A percentile compares a stretch with the other conserved stretches of the same genome.
Evolutionary conservation across 2,329 filamentous ascomycete species (phyloP).

Genomic region (Talaromyces sp.): DNA sequence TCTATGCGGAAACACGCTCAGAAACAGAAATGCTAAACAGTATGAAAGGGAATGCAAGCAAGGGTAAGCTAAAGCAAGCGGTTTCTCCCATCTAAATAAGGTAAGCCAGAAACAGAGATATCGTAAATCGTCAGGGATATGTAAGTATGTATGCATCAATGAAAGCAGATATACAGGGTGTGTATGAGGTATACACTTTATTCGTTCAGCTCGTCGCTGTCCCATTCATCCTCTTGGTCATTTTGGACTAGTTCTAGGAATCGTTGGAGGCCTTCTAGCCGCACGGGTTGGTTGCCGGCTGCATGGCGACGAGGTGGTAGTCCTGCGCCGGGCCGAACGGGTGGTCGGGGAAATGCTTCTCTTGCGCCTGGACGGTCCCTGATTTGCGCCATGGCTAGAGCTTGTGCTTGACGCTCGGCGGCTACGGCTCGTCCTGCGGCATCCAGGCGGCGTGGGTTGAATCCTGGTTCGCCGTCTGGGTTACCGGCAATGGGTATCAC

Average conservation of each 20-base stretch:
- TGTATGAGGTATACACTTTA: neutral
- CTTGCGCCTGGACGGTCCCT: constrained; percentile 28
- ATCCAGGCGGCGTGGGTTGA: constrained; percentile 26
- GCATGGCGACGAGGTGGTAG: constrained; percentile 17
- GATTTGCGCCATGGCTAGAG: constrained; percentile 38
- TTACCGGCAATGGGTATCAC: constrained; percentile 28
- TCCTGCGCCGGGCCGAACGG: constrained; percentile 15
- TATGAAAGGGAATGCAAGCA: neutral
- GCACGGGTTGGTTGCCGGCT: constrained; percentile 19
- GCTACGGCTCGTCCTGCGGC: constrained; percentile 37
- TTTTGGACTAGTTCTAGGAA: constrained; percentile 52
- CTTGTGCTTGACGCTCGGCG: constrained; percentile 38
- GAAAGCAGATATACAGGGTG: neutral
- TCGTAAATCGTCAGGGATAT: neutral
- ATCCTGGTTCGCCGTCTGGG: constrained; percentile 28
- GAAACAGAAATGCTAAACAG: neutral
- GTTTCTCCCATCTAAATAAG: neutral
- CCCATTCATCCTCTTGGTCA: constrained; percentile 58
- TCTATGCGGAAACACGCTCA: constrained; percentile 6
- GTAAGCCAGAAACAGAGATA: neutral
- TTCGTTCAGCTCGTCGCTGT: constrained; percentile 56
- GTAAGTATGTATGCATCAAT: neutral
- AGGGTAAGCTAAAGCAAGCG: neutral
- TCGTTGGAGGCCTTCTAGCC: constrained; percentile 43
- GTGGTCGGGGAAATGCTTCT: constrained; percentile 20